Conservation (phyloP, 2,329 filamentous ascomycete genomes). For the Xylariales sp. region DNA sequence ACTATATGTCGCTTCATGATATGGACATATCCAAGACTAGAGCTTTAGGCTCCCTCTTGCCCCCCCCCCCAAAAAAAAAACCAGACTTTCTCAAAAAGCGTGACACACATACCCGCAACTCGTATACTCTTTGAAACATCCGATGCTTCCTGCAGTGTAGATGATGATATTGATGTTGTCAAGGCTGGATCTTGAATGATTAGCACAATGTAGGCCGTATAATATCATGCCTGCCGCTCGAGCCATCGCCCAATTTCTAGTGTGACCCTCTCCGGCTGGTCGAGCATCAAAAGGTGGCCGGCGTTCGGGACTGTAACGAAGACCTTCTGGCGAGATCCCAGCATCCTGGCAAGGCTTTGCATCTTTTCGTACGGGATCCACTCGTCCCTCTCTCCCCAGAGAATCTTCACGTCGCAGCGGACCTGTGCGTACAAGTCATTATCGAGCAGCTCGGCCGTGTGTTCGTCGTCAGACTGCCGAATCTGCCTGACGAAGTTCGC, state of each 20-base stretch:
- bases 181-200: too few relatives aligned
- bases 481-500: conserved; percentile 5
- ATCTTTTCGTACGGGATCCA: conserved; percentile 4
- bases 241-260: conserved; percentile 5
- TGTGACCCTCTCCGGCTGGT: conserved; percentile 2
- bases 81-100: too few relatives aligned
- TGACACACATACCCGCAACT: too few relatives aligned
- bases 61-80: too few relatives aligned
- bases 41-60: too few relatives aligned
- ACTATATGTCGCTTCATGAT: too few relatives aligned
- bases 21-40: too few relatives aligned
- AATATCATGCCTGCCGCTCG: background rate
- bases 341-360: background rate
- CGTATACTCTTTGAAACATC: too few relatives aligned
- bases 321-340: background rate
- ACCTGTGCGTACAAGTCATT: background rate
- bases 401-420: conserved; percentile 2
- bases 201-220: too few relatives aligned
- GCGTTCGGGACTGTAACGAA: conserved; percentile 1
- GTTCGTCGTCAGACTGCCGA: conserved; percentile 1
- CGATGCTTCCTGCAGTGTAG: too few relatives aligned
- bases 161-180: too few relatives aligned
- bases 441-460: conserved; percentile 4
- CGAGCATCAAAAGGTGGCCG: conserved; percentile 3
- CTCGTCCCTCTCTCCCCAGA: conserved; percentile 4